Conservation (phyloP, 2,329 filamentous ascomycete genomes). For the Penicillium sp. region DNA sequence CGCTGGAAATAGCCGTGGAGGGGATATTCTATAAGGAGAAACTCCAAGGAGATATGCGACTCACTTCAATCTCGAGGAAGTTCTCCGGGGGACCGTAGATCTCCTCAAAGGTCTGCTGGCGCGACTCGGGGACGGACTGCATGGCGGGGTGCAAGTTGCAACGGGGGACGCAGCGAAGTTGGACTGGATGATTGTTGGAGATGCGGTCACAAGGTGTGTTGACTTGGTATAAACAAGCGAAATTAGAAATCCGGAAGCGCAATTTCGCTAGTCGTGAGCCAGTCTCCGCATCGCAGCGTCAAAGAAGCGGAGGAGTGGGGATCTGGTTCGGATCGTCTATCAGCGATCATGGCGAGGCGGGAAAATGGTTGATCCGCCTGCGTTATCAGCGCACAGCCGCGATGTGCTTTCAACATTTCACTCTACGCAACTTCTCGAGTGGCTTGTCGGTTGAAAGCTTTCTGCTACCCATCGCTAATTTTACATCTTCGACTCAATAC, state of each 20-base stretch:
- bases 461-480: neutral
- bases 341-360: conserved; percentile 10
- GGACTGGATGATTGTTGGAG: neutral
- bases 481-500: neutral
- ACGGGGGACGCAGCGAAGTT: neutral
- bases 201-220: neutral
- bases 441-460: neutral
- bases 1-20: neutral
- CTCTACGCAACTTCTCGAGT: neutral
- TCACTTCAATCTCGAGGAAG: conserved; percentile 95
- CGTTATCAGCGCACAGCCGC: conserved; percentile 2
- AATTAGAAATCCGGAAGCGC: neutral
- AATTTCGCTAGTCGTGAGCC: neutral
- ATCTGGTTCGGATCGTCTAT: conserved; percentile 14
- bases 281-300: conserved; percentile 7
- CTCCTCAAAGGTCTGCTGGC: conserved; percentile 96
- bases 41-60: conserved; percentile 20
- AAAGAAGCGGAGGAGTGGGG: conserved; percentile 7
- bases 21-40: neutral
- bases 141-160: conserved; percentile 41
- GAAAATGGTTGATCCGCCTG: conserved; percentile 21
- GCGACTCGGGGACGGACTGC: conserved; percentile 67
- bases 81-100: conserved; percentile 99
- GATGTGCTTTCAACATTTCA: neutral
- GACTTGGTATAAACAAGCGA: neutral